phyloP scores from a whole-genome alignment of 2,329 filamentous ascomycete genomes.

The Xylaria sp. region DNA sequence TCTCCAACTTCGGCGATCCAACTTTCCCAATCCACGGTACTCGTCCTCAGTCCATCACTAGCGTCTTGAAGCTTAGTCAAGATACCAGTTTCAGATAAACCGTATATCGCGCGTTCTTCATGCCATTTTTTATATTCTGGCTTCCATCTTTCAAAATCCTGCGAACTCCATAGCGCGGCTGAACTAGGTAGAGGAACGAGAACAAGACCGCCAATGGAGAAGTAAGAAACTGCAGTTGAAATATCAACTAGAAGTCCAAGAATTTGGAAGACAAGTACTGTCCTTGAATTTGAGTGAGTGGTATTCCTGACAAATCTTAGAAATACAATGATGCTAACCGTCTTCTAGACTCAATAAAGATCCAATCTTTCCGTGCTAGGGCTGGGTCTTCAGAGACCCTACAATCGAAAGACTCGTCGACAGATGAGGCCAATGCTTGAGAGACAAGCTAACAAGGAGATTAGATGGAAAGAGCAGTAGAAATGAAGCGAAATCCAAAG shows the following conservation, averaged over 20 bases:
- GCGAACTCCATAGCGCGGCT: constrained; percentile 9
- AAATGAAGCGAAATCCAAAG: neutral
- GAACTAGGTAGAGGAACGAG: constrained; percentile 22
- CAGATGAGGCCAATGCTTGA: constrained; percentile 13
- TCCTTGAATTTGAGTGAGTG: neutral
- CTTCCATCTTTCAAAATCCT: constrained; percentile 25
- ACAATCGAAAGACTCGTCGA: constrained; percentile 11
- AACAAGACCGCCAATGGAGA: constrained; percentile 16
- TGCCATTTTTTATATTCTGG: constrained; percentile 21
- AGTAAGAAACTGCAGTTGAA: constrained; percentile 23
- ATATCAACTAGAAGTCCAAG: constrained; percentile 27
- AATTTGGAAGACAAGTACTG: constrained; percentile 26
- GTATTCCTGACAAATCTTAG: no score
- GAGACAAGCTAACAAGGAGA: constrained; percentile 9
- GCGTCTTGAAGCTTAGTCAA: constrained; percentile 1
- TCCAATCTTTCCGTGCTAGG: constrained; percentile 18
- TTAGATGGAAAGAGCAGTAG: neutral
- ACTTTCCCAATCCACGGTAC: constrained; percentile 11
- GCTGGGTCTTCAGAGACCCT: constrained; percentile 1
- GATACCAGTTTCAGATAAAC: constrained; percentile 8
- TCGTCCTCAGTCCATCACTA: neutral
- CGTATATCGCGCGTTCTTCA: constrained; percentile 1
- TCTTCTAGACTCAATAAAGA: constrained; percentile 25
- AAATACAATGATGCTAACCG: constrained; percentile 1
- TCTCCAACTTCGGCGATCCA: constrained; percentile 26